These are phyloP conservation scores for Pythium scleroteichum DNA, from an alignment of 352 stramenopile genomes.

Conservation along the genomic window DNA sequence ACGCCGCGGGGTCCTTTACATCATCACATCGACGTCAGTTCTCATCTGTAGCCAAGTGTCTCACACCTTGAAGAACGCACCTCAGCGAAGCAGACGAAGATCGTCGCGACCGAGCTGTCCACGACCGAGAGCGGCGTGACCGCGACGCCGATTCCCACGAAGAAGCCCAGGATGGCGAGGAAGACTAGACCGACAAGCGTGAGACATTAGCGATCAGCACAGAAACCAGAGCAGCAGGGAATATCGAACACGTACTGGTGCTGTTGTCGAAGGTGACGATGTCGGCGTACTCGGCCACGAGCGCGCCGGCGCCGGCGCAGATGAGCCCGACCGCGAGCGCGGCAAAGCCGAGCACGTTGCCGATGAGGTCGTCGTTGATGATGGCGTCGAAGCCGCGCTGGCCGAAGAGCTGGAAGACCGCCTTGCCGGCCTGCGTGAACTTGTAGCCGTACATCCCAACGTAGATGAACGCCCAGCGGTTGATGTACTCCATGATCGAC, in stretches of 20 bases:
- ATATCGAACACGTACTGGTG: constrained; percentile 39
- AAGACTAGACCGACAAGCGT: constrained; percentile 38
- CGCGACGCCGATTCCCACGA: constrained; percentile 87
- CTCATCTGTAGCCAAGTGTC: too few relatives aligned
- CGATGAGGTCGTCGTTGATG: constrained; percentile 96
- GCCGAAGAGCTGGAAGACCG: constrained; percentile 93
- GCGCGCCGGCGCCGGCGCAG: constrained; percentile 56
- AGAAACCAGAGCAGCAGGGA: neutral
- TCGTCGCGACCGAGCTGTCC: constrained; percentile 93
- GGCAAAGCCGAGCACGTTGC: constrained; percentile 90
- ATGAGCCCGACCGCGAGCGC: constrained; percentile 89
- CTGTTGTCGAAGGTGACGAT: constrained; percentile 64
- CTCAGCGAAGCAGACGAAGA: constrained; percentile 97
- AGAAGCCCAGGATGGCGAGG: constrained; percentile 83
- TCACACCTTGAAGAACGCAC: constrained; percentile 28
- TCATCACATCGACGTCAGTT: neutral
- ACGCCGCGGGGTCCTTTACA: constrained; percentile 65
- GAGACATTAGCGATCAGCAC: neutral
- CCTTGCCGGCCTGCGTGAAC: constrained; percentile 92
- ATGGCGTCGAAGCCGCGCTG: constrained; percentile 94
- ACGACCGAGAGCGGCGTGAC: constrained; percentile 92
- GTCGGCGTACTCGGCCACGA: constrained; percentile 53
- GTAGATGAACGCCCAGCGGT: constrained; percentile 94
- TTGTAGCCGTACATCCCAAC: constrained; percentile 93
- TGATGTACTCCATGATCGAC: constrained; percentile 91